Evolutionary conservation across 1,284 basidiomycete species (phyloP), one percentile per base, ranked within the genome.

Genomic region (Athelia sp.): DNA sequence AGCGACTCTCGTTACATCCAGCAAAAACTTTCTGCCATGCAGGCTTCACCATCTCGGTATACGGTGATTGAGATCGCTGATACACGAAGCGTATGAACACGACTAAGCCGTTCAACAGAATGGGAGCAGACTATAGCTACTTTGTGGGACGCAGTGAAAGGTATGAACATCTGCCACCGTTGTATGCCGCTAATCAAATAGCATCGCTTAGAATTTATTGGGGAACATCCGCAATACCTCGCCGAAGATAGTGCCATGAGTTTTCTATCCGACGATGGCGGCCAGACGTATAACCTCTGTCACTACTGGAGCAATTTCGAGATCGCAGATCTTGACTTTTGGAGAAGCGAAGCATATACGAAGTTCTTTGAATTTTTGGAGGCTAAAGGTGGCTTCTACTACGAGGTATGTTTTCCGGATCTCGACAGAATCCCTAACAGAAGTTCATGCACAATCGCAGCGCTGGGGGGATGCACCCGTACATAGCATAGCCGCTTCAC

Each of bases 241-340:
- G 73, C 80, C 36, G 72, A 77, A 22, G 73, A 89, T 54, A 93
- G 93, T 61, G 74, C 84, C 3, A 79, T 93, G 74, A 68, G 68
- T 18, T 94, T 89, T 63, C 54, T 95, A 46, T 84, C 82, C 15
- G 79, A 91, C 56, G 75, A 93, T 58, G 70, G 74, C 26, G 84
- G 89, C 15, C 69, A 82, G 46, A 73, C 73, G 2, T 90, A 87
- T 66, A 94, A 93, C 67, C 69, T 83, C 36, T 94, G 90, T 61
- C 90, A 93, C 59, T 92, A 85, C 64, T 90, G 87, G 86, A 85
- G 79, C 59, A 91, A 90, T 65, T 91, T 93, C 56, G 92, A 95
- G 64, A 92, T 95, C 48, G 90, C 84, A 10, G 77, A 85, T 60
- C 77, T 87, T 74, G 79, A 86, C 54, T 92, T 94, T 62, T 92